phyloP scores from a whole-genome alignment of 75 land plant genomes.

The Larix kaempferi region DNA sequence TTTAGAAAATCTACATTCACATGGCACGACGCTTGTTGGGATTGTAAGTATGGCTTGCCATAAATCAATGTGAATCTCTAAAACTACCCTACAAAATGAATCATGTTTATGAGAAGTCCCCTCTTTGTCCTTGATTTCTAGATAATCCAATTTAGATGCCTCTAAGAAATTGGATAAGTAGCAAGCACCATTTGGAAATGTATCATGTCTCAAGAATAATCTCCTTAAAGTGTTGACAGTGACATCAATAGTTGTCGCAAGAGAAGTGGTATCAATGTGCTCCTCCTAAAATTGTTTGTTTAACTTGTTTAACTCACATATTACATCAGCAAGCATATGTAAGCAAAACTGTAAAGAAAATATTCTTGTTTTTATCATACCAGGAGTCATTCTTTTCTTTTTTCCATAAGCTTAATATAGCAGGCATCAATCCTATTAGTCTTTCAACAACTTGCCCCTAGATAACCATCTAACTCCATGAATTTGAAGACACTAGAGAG shows the following conservation, averaged over 20 bases:
- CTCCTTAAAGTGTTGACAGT: background rate
- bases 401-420: background rate
- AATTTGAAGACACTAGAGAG: background rate
- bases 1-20: no score
- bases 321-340: no score
- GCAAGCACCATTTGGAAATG: background rate
- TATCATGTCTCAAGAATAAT: background rate
- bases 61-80: background rate
- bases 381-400: background rate
- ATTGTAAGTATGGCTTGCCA: no score
- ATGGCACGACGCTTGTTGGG: no score
- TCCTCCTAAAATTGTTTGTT: no score
- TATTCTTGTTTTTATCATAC: background rate
- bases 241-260: background rate
- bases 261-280: no score
- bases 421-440: background rate
- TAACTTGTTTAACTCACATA: no score
- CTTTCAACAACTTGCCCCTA: background rate
- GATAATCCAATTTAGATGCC: background rate
- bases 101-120: background rate
- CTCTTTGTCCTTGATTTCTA: background rate
- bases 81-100: background rate
- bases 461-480: background rate
- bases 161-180: background rate
- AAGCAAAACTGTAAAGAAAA: no score